These are phyloP conservation scores for Eimeria sp. DNA, from an alignment of 169 alveolate genomes.

Conservation along the genomic window DNA sequence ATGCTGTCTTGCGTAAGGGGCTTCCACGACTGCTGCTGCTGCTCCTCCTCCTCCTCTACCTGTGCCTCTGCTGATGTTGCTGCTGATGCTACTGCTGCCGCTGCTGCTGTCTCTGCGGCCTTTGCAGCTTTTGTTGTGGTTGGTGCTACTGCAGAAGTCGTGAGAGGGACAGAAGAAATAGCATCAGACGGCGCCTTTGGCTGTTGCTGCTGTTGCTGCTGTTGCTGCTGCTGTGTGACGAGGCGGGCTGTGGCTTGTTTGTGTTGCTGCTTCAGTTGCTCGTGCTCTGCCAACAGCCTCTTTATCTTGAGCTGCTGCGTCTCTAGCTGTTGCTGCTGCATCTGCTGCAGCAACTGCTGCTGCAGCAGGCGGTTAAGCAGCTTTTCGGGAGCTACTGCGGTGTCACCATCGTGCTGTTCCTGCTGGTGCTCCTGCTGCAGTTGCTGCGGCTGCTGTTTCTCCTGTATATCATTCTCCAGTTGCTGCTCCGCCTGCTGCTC, in stretches of 20 bases:
- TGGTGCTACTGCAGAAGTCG: neutral
- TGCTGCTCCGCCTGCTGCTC: neutral
- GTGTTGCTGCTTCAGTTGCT: constrained; percentile 31
- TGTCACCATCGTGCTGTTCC: neutral
- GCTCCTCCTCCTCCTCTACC: neutral
- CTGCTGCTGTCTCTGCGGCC: neutral
- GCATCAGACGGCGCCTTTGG: neutral
- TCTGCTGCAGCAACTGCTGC: constrained; percentile 27
- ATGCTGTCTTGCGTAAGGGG: neutral
- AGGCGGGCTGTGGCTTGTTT: constrained; percentile 4
- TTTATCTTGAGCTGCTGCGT: constrained; percentile 30
- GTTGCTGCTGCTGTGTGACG: constrained; percentile 26
- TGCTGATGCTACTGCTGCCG: constrained; percentile 30
- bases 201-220: constrained; percentile 43
- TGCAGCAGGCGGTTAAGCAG: constrained; percentile 31
- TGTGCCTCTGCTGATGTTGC: no score
- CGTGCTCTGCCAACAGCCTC: constrained; percentile 34
- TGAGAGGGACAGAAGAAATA: neutral
- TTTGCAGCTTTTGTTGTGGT: neutral
- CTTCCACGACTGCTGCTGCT: constrained; percentile 4
- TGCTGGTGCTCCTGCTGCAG: constrained; percentile 24
- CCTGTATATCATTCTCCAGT: no score
- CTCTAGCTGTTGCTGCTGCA: constrained; percentile 49
- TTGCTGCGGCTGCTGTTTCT: constrained; percentile 17
- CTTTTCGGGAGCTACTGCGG: neutral